These are phyloP conservation scores for Pichia insulana DNA, from an alignment of 805 yeast species.

Conservation along the genomic window DNA sequence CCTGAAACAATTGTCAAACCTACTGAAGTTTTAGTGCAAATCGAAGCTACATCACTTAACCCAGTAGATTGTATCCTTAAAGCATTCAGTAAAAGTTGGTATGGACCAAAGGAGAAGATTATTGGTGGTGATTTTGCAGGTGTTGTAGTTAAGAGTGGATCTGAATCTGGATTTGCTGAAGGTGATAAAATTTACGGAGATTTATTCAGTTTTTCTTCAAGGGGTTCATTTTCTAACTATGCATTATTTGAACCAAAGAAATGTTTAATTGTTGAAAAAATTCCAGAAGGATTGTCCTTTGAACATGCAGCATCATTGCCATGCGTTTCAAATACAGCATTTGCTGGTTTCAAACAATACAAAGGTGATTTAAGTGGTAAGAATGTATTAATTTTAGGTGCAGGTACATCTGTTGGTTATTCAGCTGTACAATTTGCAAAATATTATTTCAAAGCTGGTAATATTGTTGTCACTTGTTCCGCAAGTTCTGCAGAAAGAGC, in stretches of 20 bases:
- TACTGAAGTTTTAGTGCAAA: constrained; percentile 14
- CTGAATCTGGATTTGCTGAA: constrained; percentile 9
- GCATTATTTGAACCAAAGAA: constrained; percentile 28
- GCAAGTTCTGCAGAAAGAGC: constrained; percentile 23
- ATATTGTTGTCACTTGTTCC: constrained; percentile 47
- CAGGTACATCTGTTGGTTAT: constrained; percentile 61
- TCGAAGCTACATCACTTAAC: constrained; percentile 16
- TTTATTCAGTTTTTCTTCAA: neutral
- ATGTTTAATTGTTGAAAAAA: constrained; percentile 22
- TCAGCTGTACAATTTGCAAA: constrained; percentile 50
- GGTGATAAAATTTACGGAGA: constrained; percentile 21
- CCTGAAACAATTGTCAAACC: constrained; percentile 7
- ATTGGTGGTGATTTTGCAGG: constrained; percentile 23
- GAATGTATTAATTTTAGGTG: constrained; percentile 60
- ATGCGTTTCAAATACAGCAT: constrained; percentile 58
- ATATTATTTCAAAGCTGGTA: constrained; percentile 34
- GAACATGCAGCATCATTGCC: constrained; percentile 62
- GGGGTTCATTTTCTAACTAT: constrained; percentile 42
- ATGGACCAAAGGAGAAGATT: constrained; percentile 12
- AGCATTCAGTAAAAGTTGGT: constrained; percentile 3
- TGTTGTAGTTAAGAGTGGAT: constrained; percentile 16
- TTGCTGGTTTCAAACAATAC: constrained; percentile 13
- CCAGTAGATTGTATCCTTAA: constrained; percentile 17
- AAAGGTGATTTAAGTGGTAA: constrained; percentile 23
- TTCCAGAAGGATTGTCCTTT: constrained; percentile 38